Base-by-base conservation (phyloP, 2,329 filamentous ascomycete species). In the Calonectria henricotiae region DNA sequence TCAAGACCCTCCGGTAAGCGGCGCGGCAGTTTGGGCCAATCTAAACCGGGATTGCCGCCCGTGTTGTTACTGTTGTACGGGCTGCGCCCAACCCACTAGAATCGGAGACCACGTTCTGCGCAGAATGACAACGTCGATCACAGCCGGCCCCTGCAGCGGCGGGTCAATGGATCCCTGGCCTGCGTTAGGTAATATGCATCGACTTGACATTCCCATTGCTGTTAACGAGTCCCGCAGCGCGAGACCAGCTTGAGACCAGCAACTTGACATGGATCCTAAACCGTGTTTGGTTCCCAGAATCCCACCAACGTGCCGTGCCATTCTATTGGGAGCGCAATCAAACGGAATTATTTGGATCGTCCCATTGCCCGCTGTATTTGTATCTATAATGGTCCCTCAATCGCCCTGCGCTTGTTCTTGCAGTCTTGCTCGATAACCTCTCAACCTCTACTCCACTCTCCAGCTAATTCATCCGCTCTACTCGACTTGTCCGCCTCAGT, bases 341-440 rank as follows among this genome's bases (percentile, higher is more conserved):
- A 13, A 30, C 39, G 23, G 37, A 25, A n/a, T 27, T 17, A 23
- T 60, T 30, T 9, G 8, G 3, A 20, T 43, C 23, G 13, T 43
- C 5, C 6, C 25, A 30, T 23, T 1, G 17, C 15, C 4, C 20
- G 23, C 15, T 23, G 15, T 61, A 61, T 44, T 30, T 61, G 39
- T 23, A 61, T 30, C 39, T 41, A 61, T 44, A 43, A 44, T 61
- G 25, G 25, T n/a, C 55, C 13, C 55, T 32, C 55, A 13, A 30
- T 30, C 27, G 27, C 47, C 47, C 15, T 37, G 12, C 6, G 12
- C 35, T 58, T 11, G 15, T 7, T 39, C 32, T 44, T 44, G 1
- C 30, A 30, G 8, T 61, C 25, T 30, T 5, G 17, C 20, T 25
- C 39, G 9, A 61, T n/a, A 61, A 32, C 23, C 37, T 43, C 8